phyloP scores from a whole-genome alignment of 2,329 filamentous ascomycete genomes.

The Diaporthe velutina region DNA sequence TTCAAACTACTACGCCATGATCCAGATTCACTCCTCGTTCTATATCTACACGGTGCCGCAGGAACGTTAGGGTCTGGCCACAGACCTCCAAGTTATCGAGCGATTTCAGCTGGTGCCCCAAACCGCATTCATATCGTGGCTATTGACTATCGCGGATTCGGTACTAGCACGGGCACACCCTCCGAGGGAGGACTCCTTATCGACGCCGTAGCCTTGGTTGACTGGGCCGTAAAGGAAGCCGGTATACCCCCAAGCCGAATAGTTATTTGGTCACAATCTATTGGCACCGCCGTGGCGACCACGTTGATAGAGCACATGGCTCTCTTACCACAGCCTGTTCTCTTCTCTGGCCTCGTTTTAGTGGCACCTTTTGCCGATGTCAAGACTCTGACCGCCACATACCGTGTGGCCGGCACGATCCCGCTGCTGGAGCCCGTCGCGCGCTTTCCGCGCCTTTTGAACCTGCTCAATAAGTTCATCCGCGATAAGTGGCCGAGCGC shows the following conservation, averaged over 20 bases:
- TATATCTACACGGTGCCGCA: constrained; percentile 68
- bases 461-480: constrained; percentile 56
- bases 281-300: constrained; percentile 63
- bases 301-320: constrained; percentile 49
- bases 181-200: constrained; percentile 66
- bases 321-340: constrained; percentile 48
- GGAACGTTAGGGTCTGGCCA: constrained; percentile 69
- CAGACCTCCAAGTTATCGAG: constrained; percentile 67
- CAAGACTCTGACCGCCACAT: constrained; percentile 66
- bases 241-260: constrained; percentile 66
- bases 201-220: constrained; percentile 65
- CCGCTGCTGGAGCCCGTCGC: constrained; percentile 67
- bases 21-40: constrained; percentile 57
- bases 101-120: constrained; percentile 63
- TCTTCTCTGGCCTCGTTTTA: constrained; percentile 68
- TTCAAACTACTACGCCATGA: constrained; percentile 61
- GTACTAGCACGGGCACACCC: constrained; percentile 63
- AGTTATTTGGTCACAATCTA: constrained; percentile 69
- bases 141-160: constrained; percentile 74
- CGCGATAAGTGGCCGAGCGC: constrained; percentile 60
- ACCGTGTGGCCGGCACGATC: constrained; percentile 66
- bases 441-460: constrained; percentile 60
- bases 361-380: constrained; percentile 70
- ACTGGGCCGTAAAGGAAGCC: constrained; percentile 67
- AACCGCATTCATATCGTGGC: constrained; percentile 68